Evolutionary conservation across 2,329 filamentous ascomycete genomes (phyloP), one percentile per base, ranked within the genome.

Genomic region (Diaporthe citri): DNA sequence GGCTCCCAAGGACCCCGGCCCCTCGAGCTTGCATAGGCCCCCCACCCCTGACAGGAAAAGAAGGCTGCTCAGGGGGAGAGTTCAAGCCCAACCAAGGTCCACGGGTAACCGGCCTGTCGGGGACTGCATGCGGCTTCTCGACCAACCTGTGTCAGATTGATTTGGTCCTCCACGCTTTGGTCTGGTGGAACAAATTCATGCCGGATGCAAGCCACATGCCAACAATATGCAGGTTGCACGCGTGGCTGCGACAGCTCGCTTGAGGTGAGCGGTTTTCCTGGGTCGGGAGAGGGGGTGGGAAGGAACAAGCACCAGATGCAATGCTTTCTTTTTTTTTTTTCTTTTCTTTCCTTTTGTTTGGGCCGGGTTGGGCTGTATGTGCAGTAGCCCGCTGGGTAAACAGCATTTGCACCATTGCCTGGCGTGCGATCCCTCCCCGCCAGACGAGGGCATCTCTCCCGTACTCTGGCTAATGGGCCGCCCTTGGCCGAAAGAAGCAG

Each of bases 201-300:
- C 64, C 64, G 48, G n/a, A 25, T 69, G 64, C 64, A 69, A 69
- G 64, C 64, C 64, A 69, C 64, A 55, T 55, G 64, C 62, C 62
- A 52, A 22, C 34, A 22, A 69, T 22, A 22, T 48, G 60, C 60
- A 9, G 64, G 20, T 28, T 52, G 34, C 34, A 52, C 34, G 64
- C 64, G 34, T 55, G 46, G 64, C 64, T 55, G 64, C 64, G 48
- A 41, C 64, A 55, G 48, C 48, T 69, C 48, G 64, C 64, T 55
- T 69, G 64, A 12, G 64, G n/a, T n/a, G 31, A 25, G 43, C 17
- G 7, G 28, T 34, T 51, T 34, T 13, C 20, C 17, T 67, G 62
- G 62, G 62, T 25, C 43, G 31, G 43, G 62, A 51, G 43, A 51
- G 64, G 46, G 46, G 46, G 22, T 36, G 64, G 25, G 41, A 9